Conservation (phyloP, 2,329 filamentous ascomycete species). For the Remersonia thermophila region DNA sequence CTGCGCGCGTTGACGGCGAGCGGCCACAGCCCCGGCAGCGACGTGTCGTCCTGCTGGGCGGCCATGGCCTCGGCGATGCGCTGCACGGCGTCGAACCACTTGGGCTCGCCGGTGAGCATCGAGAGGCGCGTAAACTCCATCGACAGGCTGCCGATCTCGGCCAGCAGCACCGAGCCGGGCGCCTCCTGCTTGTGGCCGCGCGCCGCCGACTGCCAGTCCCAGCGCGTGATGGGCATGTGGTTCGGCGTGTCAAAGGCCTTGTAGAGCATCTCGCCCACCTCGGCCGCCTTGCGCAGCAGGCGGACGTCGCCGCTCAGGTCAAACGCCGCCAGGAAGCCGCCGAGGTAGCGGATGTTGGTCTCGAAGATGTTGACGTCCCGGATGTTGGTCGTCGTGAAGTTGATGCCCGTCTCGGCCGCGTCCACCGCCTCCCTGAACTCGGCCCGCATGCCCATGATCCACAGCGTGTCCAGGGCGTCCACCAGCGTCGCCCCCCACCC, state of each 20-base stretch:
- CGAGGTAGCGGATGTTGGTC: slow-evolving; percentile 23
- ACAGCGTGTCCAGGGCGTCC: slow-evolving; percentile 35
- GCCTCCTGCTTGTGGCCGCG: slow-evolving; percentile 21
- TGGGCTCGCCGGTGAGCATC: slow-evolving; percentile 54
- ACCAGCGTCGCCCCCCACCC: slow-evolving; percentile 15
- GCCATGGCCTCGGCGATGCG: slow-evolving; percentile 34
- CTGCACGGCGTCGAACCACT: slow-evolving; percentile 65
- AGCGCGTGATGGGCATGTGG: slow-evolving; percentile 41
- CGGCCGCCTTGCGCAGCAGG: slow-evolving; percentile 31
- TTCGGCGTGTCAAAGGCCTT: slow-evolving; percentile 36
- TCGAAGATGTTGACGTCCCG: slow-evolving; percentile 27
- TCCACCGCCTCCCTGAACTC: slow-evolving; percentile 39
- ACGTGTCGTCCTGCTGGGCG: slow-evolving; percentile 12
- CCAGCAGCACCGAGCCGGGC: slow-evolving; percentile 22
- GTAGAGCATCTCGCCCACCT: slow-evolving; percentile 36
- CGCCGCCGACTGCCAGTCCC: slow-evolving; percentile 30
- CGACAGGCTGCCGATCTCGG: slow-evolving; percentile 44
- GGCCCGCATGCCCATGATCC: slow-evolving; percentile 42
- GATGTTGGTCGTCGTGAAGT: slow-evolving; percentile 31
- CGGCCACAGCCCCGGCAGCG: slow-evolving; percentile 56
- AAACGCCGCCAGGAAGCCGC: slow-evolving; percentile 20
- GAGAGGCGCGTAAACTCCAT: slow-evolving; percentile 59
- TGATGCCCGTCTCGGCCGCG: slow-evolving; percentile 30
- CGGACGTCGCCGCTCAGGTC: slow-evolving; percentile 17
- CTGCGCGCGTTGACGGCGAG: slow-evolving; percentile 44